phyloP scores from a whole-genome alignment of 305 asterid genomes.

The Withania somnifera region DNA sequence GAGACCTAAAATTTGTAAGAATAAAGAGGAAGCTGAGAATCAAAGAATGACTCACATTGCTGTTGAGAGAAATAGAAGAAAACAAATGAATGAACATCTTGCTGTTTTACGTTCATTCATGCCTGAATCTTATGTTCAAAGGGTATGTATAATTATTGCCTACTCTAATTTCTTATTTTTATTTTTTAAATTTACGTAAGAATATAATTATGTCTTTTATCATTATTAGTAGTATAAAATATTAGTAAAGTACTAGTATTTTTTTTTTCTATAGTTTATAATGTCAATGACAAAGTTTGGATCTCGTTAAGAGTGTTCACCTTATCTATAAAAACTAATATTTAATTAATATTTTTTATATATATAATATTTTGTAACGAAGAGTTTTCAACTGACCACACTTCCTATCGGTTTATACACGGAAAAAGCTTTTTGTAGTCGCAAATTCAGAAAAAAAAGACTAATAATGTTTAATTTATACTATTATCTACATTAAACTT shows the following conservation, averaged over 20 bases:
- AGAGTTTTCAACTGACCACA: too few relatives aligned
- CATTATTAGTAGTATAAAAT: too few relatives aligned
- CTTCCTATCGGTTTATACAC: too few relatives aligned
- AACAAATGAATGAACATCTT: slow-evolving; percentile 34
- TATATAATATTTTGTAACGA: too few relatives aligned
- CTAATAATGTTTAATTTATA: neutral
- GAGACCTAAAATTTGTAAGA: slow-evolving; percentile 39
- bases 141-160: slow-evolving; percentile 15
- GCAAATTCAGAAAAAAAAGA: neutral
- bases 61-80: slow-evolving; percentile 29
- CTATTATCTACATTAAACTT: neutral
- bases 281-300: too few relatives aligned
- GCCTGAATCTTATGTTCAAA: slow-evolving; percentile 33
- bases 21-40: slow-evolving; percentile 30
- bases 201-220: too few relatives aligned
- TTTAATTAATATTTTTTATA: too few relatives aligned
- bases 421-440: neutral
- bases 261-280: too few relatives aligned
- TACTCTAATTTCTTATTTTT: neutral
- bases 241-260: too few relatives aligned
- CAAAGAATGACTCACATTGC: slow-evolving; percentile 44
- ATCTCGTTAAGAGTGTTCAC: too few relatives aligned
- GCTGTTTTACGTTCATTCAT: slow-evolving; percentile 26
- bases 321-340: too few relatives aligned
- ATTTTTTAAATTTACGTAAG: neutral